Percentiles rank a stretch among this genome's conserved stretches.
These are phyloP conservation scores for Oryza brachyantha DNA, from an alignment of 176 grass and related monocot genomes.

Conservation along the genomic window DNA sequence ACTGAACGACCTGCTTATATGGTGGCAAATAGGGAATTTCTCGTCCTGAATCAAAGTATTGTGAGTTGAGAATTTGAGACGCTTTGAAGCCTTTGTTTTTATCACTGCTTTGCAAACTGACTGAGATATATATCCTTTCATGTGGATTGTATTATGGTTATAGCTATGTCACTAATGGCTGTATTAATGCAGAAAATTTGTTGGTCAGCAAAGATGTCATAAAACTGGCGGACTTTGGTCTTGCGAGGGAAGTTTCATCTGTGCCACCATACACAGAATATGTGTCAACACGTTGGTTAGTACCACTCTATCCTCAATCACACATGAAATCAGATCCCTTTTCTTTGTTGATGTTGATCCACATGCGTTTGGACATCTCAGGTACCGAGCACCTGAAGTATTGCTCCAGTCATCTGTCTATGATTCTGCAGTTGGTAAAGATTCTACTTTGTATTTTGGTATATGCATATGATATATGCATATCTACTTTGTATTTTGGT, in stretches of 20 bases:
- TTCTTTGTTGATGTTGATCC: slow-evolving; percentile 26
- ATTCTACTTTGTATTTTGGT: slow-evolving; percentile 19
- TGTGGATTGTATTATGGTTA: neutral
- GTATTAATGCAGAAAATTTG: slow-evolving; percentile 66
- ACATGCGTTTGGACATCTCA: slow-evolving; percentile 38
- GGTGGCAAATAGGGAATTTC: too few relatives aligned
- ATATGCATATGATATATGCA: too few relatives aligned
- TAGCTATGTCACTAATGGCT: neutral
- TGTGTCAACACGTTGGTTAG: slow-evolving; percentile 94
- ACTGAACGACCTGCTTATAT: too few relatives aligned
- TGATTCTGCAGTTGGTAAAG: slow-evolving; percentile 86
- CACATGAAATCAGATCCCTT: neutral
- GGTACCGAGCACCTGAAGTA: slow-evolving; percentile 98
- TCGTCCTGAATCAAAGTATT: neutral
- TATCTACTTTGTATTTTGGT: slow-evolving; percentile 19
- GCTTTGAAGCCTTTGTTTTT: neutral
- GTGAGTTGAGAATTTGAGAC: neutral
- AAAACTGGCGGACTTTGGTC: slow-evolving; percentile 98
- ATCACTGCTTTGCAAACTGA: neutral
- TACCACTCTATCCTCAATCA: neutral
- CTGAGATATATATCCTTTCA: neutral
- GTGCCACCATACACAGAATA: slow-evolving; percentile 95
- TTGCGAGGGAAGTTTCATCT: slow-evolving; percentile 88
- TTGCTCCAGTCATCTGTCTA: slow-evolving; percentile 89
- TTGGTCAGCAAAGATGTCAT: slow-evolving; percentile 87